Conservation (phyloP, 176 grass and related monocot genomes). For the Oryza longistaminata region DNA sequence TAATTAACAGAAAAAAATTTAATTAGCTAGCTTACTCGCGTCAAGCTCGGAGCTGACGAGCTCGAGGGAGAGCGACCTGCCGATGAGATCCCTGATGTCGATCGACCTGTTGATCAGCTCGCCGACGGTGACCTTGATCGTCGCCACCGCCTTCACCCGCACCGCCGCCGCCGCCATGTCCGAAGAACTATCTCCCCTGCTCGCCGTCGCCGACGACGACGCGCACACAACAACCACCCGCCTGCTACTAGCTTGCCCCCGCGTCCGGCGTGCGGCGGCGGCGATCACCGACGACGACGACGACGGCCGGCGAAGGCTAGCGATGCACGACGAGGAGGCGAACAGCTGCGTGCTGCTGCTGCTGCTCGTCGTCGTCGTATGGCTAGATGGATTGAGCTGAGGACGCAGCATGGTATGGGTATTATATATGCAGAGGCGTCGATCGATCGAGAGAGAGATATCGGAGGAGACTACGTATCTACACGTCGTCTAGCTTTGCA, state of each 20-base stretch:
- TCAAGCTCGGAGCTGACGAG: conserved; percentile 71
- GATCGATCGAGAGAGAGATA: no score
- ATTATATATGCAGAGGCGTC: background rate
- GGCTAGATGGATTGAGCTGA: conserved; percentile 16
- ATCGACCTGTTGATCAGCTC: conserved; percentile 45
- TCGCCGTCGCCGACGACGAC: background rate
- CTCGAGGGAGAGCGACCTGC: conserved; percentile 59
- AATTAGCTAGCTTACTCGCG: conserved; percentile 38
- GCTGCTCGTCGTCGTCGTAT: background rate
- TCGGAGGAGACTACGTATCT: background rate
- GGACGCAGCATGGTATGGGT: conserved; percentile 11
- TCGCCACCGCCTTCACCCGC: conserved; percentile 50
- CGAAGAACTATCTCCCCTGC: background rate
- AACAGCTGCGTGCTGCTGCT: background rate
- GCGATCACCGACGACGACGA: background rate
- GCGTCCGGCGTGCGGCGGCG: background rate
- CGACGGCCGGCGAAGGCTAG: background rate
- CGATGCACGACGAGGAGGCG: background rate
- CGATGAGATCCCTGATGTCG: conserved; percentile 46
- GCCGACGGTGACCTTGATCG: conserved; percentile 41
- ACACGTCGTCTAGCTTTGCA: background rate
- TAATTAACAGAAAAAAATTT: background rate
- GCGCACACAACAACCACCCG: background rate
- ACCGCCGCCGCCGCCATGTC: conserved; percentile 13
- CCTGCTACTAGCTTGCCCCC: background rate